Evolutionary conservation across 2,329 filamentous ascomycete genomes (phyloP), one percentile per base, ranked within the genome.

Genomic region (Sordariomycetes sp.): DNA sequence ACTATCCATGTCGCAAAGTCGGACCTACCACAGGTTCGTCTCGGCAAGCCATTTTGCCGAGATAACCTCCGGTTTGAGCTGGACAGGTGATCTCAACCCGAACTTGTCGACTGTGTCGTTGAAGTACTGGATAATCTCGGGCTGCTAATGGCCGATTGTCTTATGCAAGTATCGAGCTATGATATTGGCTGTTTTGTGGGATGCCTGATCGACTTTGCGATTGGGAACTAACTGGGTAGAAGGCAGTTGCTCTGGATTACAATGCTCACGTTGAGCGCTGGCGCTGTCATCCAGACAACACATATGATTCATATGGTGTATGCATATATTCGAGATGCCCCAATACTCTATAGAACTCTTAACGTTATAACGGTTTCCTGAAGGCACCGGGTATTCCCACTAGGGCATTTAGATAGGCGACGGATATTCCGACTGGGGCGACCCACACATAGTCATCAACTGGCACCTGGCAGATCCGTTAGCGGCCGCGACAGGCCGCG

Each of bases 221-320:
- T 80, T 10, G 82, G 82, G 68, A 83, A 86, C 62, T 72, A 74
- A 25, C 76, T 84, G 54, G 83, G 83, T 12, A 76, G 83, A 57
- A 76, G 76, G 62, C 73, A 72, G 61, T 82, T 82, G 32, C 80
- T 85, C 58, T 75, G 83, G 64, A 72, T 84, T 51, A 81, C 81
- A 17, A 81, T 80, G 8, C 60, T 74, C 17, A 77, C 86, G 63
- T 81, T 80, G 64, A 65, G 72, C 17, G 52, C 86, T 24, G 84
- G 82, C 8, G 80, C 79, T 1, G 70, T 75, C 50, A 72, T 87
- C 1, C 84, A 86, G 65, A 72, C 76, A 24, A 75, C 78, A 20
- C n/a, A n/a, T n/a, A n/a, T n/a, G n/a, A n/a, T n/a, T 79, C 83
- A 62, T 80, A 83, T 62, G 70, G 68, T 24, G 66, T 59, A 32